Percentiles rank a stretch among this genome's conserved stretches.
Conservation (phyloP, 768 basidiomycete species). For the Steccherinum ochraceum region DNA sequence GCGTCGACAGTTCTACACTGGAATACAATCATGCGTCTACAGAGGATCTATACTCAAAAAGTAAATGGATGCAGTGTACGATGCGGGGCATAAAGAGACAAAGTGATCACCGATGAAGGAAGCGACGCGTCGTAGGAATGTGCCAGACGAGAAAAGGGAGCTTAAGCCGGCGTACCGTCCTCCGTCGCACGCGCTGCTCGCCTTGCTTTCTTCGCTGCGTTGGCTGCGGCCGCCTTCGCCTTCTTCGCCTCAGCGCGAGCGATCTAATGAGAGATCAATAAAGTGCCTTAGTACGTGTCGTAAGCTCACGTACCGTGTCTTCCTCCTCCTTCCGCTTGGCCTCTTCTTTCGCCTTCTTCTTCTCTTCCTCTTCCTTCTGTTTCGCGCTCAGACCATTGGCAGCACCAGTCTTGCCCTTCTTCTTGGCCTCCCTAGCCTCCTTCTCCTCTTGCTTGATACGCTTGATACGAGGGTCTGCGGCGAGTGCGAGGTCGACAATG, state of each 20-base stretch:
- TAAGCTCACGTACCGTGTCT: constrained; percentile 54
- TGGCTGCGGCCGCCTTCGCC: constrained; percentile 78
- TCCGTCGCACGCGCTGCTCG: constrained; percentile 41
- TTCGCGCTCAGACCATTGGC: constrained; percentile 50
- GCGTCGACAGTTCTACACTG: not conserved
- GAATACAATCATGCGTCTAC: not conserved
- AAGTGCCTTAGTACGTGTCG: not conserved
- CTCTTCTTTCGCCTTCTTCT: constrained; percentile 47
- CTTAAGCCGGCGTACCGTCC: not conserved
- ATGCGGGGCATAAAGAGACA: not conserved
- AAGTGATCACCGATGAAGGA: not conserved
- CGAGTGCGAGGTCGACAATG: constrained; percentile 81
- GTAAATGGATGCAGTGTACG: not conserved
- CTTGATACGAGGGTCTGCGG: constrained; percentile 91
- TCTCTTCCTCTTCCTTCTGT: constrained; percentile 64
- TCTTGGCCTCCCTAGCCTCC: constrained; percentile 89
- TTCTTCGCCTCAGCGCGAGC: constrained; percentile 77
- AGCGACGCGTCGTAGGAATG: not conserved
- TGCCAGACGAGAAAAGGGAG: not conserved
- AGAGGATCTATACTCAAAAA: not conserved
- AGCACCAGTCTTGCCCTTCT: constrained; percentile 45
- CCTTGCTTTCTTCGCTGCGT: constrained; percentile 86
- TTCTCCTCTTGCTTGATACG: constrained; percentile 96
- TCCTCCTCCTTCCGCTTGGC: constrained; percentile 68
- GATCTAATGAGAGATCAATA: constrained; percentile 22